These are phyloP conservation scores for Pseudogymnoascus sp. DNA, from an alignment of 2,329 filamentous ascomycete species.

Conservation along the genomic window DNA sequence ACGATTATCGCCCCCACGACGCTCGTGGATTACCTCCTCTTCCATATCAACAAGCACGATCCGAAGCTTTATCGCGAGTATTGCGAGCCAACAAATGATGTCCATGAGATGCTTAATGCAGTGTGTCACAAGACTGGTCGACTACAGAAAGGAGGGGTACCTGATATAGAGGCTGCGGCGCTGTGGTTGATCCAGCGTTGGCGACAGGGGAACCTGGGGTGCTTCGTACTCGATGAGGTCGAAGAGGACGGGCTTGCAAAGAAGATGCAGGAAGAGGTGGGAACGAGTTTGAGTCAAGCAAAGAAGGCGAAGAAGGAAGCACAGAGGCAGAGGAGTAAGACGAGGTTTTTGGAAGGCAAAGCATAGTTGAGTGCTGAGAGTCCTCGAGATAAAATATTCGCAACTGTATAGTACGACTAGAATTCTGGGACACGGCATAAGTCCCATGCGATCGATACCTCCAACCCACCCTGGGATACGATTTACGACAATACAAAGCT, in stretches of 20 bases:
- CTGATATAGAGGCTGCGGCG: conserved; percentile 66
- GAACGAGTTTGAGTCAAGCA: conserved; percentile 60
- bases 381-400: background rate
- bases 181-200: conserved; percentile 76
- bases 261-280: conserved; percentile 40
- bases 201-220: conserved; percentile 68
- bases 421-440: background rate
- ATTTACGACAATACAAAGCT: conserved; percentile 5
- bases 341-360: conserved; percentile 4
- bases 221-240: conserved; percentile 73
- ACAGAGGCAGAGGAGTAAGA: conserved; percentile 36
- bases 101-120: conserved; percentile 61
- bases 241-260: conserved; percentile 51
- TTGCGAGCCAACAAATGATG: conserved; percentile 71
- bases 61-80: conserved; percentile 38
- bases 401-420: background rate
- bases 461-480: background rate
- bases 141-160: conserved; percentile 63
- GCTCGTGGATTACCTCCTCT: conserved; percentile 86
- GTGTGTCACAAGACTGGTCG: conserved; percentile 71
- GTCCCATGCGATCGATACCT: background rate
- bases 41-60: conserved; percentile 60
- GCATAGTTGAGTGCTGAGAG: background rate
- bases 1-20: conserved; percentile 70
- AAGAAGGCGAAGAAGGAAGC: conserved; percentile 58